Evolutionary conservation across 352 stramenopile species (phyloP).

Genomic region (Phytophthora meadii): DNA sequence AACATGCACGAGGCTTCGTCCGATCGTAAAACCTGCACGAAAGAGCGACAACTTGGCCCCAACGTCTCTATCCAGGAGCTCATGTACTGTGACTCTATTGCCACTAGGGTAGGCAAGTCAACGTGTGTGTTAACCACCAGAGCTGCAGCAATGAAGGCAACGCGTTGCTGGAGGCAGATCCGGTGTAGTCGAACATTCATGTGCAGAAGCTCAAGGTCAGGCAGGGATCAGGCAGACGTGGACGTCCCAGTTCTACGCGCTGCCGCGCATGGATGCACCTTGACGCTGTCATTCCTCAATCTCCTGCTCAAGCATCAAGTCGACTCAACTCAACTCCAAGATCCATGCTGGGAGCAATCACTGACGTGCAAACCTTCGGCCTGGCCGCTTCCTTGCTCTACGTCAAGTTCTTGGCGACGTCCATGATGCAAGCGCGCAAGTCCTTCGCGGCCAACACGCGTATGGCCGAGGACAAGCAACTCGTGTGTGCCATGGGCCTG

Average conservation of each 20-base stretch:
- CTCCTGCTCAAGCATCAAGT: constrained; percentile 8
- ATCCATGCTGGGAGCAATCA: constrained; percentile 27
- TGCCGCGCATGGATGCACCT: not conserved
- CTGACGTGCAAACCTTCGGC: constrained; percentile 42
- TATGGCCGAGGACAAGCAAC: constrained; percentile 42
- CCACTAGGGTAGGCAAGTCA: not conserved
- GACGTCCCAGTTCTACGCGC: constrained; percentile 8
- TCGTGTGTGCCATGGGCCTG: constrained; percentile 37
- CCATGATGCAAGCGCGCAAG: constrained; percentile 55
- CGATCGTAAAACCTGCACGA: constrained; percentile 6
- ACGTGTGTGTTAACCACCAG: not conserved
- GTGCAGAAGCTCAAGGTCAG: constrained; percentile 18
- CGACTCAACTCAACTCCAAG: not conserved
- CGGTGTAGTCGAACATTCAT: not conserved
- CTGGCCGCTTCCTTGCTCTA: constrained; percentile 49
- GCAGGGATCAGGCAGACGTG: constrained; percentile 16
- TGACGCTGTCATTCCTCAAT: constrained; percentile 19
- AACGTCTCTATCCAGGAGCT: too few relatives aligned
- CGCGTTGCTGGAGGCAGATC: too few relatives aligned
- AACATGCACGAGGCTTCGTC: constrained; percentile 9
- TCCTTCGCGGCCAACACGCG: constrained; percentile 58
- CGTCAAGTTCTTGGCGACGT: constrained; percentile 63
- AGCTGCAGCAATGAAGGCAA: not conserved
- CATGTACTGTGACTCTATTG: too few relatives aligned
- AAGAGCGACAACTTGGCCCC: constrained; percentile 6